Percentiles rank a stretch among this genome's conserved stretches.
Evolutionary conservation across 768 basidiomycete species (phyloP).

Genomic region (Hydnomerulius pinastri): DNA sequence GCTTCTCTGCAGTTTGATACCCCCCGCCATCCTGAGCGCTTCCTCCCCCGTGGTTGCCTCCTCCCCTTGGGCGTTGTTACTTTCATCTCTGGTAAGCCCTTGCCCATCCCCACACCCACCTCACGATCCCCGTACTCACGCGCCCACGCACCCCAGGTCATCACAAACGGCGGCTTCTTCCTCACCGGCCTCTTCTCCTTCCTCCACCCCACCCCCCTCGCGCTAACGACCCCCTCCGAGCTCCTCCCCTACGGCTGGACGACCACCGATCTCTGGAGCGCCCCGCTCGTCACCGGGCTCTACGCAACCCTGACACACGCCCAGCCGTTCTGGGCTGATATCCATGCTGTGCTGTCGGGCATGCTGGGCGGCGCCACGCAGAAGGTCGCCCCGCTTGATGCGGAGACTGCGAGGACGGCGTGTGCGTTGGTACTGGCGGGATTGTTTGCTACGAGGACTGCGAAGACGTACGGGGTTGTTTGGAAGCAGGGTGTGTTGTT

Average conservation of each 20-base stretch:
- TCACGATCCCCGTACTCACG: neutral
- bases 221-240: constrained; percentile 77
- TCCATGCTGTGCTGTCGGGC: constrained; percentile 49
- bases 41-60: constrained; percentile 48
- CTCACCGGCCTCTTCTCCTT: constrained; percentile 73
- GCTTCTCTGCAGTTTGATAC: constrained; percentile 76
- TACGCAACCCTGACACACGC: constrained; percentile 85
- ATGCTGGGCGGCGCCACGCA: constrained; percentile 43
- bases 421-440: constrained; percentile 66
- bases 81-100: constrained; percentile 66
- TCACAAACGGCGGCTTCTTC: constrained; percentile 83
- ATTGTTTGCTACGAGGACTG: constrained; percentile 64
- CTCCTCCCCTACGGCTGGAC: constrained; percentile 85
- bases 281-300: constrained; percentile 72
- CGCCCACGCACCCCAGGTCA: constrained; percentile 43
- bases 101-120: neutral
- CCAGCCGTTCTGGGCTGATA: constrained; percentile 79
- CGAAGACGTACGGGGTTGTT: constrained; percentile 56
- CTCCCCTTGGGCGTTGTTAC: constrained; percentile 77
- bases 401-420: constrained; percentile 66
- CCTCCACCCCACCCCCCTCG: constrained; percentile 68
- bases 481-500: constrained; percentile 17
- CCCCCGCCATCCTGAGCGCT: constrained; percentile 63
- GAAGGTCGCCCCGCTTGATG: constrained; percentile 52
- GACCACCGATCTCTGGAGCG: constrained; percentile 82